These are phyloP conservation scores for Rhodofomes roseus DNA, from an alignment of 1,284 basidiomycete species.

Conservation along the genomic window DNA sequence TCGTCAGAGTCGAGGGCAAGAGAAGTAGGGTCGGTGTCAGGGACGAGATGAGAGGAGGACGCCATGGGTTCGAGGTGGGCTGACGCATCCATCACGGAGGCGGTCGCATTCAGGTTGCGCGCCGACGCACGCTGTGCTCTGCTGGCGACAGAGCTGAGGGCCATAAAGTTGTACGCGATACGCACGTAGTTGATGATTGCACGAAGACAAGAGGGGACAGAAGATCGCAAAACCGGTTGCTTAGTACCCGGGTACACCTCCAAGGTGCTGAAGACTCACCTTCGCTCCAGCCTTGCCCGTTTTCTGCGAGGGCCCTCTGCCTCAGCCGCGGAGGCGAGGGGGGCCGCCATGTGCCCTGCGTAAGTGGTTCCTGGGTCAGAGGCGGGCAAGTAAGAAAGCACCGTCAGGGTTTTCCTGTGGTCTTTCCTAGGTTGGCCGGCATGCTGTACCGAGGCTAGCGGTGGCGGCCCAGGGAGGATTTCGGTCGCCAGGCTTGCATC, in stretches of 20 bases:
- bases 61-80: constrained; percentile 30
- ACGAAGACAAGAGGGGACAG: not conserved
- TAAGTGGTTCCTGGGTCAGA: constrained; percentile 83
- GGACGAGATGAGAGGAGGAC: constrained; percentile 34
- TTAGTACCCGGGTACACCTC: not conserved
- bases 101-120: constrained; percentile 52
- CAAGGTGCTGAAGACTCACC: constrained; percentile 42
- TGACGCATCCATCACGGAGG: constrained; percentile 37
- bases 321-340: constrained; percentile 54
- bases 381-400: constrained; percentile 71
- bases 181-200: constrained; percentile 8
- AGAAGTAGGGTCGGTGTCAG: constrained; percentile 38
- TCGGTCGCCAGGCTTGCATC: constrained; percentile 75
- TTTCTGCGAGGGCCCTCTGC: constrained; percentile 65
- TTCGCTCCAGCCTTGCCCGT: constrained; percentile 66
- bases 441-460: constrained; percentile 64
- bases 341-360: constrained; percentile 50
- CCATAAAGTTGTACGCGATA: not conserved
- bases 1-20: constrained; percentile 48
- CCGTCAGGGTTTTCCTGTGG: constrained; percentile 63
- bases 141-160: constrained; percentile 48
- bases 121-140: constrained; percentile 74
- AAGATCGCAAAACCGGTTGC: not conserved
- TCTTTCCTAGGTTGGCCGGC: constrained; percentile 59
- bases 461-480: constrained; percentile 79